phyloP scores from a whole-genome alignment of 2,329 filamentous ascomycete species.

The Talaromyces verruculosus region DNA sequence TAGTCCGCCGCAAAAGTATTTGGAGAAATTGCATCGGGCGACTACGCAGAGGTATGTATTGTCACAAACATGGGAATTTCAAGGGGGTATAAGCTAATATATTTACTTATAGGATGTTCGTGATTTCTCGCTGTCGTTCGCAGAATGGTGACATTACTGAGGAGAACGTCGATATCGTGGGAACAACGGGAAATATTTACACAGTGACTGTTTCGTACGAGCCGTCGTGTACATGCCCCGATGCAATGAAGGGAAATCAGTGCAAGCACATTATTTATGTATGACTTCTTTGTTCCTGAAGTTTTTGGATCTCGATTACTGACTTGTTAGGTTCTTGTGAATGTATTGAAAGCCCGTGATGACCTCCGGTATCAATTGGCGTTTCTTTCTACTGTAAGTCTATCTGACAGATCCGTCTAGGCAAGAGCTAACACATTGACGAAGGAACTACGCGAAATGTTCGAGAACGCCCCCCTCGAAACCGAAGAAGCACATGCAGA shows the following conservation, averaged over 20 bases:
- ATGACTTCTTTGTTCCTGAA: slow-evolving; percentile 20
- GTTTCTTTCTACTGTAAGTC: slow-evolving; percentile 52
- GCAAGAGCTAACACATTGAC: background rate
- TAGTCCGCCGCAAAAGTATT: slow-evolving; percentile 48
- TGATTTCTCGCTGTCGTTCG: slow-evolving; percentile 52
- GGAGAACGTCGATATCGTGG: slow-evolving; percentile 58
- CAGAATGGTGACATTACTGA: slow-evolving; percentile 47
- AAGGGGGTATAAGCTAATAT: no score
- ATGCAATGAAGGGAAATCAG: slow-evolving; percentile 56
- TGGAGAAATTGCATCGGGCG: slow-evolving; percentile 51
- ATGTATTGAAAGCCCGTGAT: slow-evolving; percentile 57
- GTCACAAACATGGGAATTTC: no score
- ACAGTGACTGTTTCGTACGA: slow-evolving; percentile 54
- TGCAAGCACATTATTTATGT: slow-evolving; percentile 66
- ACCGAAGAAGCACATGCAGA: slow-evolving; percentile 44
- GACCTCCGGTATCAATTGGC: slow-evolving; percentile 61
- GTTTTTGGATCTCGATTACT: background rate
- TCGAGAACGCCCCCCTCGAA: slow-evolving; percentile 54
- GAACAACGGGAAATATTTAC: slow-evolving; percentile 64
- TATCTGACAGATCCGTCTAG: background rate
- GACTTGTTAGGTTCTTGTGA: slow-evolving; percentile 49
- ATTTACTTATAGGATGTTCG: slow-evolving; percentile 49
- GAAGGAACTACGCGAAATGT: slow-evolving; percentile 57
- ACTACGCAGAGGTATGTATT: slow-evolving; percentile 45
- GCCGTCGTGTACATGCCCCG: slow-evolving; percentile 58